A percentile compares a stretch with the other conserved stretches of the same genome.
Evolutionary conservation across 2,329 filamentous ascomycete genomes (phyloP).

Genomic region (Cordyceps cicadae): DNA sequence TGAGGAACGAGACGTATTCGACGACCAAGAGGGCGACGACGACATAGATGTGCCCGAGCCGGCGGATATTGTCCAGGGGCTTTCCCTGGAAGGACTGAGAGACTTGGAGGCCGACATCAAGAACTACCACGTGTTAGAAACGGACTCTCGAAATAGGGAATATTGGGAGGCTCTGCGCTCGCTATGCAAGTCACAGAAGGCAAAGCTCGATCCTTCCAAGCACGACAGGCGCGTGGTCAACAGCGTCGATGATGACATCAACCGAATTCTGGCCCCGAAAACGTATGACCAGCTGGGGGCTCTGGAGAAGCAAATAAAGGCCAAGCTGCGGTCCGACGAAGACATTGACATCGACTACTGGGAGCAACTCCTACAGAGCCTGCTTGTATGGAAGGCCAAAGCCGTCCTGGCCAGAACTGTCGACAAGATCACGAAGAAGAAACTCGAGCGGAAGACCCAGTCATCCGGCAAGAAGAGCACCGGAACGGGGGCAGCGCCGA

Average conservation of each 20-base stretch:
- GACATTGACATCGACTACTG: constrained; percentile 96
- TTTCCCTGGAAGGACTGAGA: constrained; percentile 57
- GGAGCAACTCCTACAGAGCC: constrained; percentile 79
- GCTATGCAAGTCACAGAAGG: constrained; percentile 68
- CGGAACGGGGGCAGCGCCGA: not conserved
- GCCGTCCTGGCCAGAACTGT: constrained; percentile 74
- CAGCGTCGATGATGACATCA: constrained; percentile 80
- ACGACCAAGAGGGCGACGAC: constrained; percentile 69
- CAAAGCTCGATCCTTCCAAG: constrained; percentile 52
- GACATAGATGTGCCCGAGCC: constrained; percentile 72
- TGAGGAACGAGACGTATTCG: constrained; percentile 72
- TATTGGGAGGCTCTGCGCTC: constrained; percentile 91
- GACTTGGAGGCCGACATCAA: constrained; percentile 76
- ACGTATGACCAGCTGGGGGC: constrained; percentile 76
- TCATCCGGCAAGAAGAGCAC: constrained; percentile 45
- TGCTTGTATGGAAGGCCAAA: constrained; percentile 86
- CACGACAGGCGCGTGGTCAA: constrained; percentile 67
- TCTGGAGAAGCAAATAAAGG: constrained; percentile 77
- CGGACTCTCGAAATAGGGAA: constrained; percentile 65
- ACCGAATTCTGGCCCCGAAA: constrained; percentile 79
- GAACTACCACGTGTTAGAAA: constrained; percentile 75
- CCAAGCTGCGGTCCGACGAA: constrained; percentile 80
- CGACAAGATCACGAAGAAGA: constrained; percentile 59
- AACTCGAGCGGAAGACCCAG: constrained; percentile 3
- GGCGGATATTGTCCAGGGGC: constrained; percentile 66